phyloP scores from a whole-genome alignment of 2,329 filamentous ascomycete genomes.

The Nectriaceae sp. region DNA sequence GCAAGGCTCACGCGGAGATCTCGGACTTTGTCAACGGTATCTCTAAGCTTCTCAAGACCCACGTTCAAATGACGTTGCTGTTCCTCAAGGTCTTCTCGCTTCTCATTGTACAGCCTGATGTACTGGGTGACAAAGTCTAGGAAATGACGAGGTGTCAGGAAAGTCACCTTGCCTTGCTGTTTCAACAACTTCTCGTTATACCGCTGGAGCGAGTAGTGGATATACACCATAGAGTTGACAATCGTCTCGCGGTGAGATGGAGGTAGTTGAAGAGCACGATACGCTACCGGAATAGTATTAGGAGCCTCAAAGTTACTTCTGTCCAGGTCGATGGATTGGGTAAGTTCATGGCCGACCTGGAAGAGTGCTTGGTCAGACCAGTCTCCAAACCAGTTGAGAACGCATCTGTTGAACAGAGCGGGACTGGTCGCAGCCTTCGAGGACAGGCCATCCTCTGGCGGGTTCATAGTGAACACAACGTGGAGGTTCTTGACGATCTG shows the following conservation, averaged over 20 bases:
- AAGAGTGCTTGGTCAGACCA: conserved; percentile 99
- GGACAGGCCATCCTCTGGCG: conserved; percentile 89
- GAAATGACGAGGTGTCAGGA: conserved; percentile 94
- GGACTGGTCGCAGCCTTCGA: conserved; percentile 98
- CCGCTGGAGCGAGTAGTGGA: conserved; percentile 89
- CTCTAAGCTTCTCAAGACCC: conserved; percentile 92
- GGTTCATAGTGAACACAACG: conserved; percentile 99
- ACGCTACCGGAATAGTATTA: conserved; percentile 90
- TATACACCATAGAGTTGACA: conserved; percentile 98
- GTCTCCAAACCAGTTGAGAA: conserved; percentile 99
- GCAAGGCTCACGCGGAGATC: conserved; percentile 89
- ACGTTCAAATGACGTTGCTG: conserved; percentile 98
- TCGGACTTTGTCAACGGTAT: conserved; percentile 96
- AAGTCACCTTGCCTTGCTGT: conserved; percentile 91
- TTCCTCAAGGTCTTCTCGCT: conserved; percentile 96
- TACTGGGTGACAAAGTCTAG: conserved; percentile 98
- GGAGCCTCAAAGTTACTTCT: conserved; percentile 82
- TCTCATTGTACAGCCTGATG: conserved; percentile 95
- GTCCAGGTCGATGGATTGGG: conserved; percentile 93
- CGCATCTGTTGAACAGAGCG: conserved; percentile 98
- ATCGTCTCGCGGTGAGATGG: conserved; percentile 89
- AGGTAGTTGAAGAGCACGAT: conserved; percentile 80
- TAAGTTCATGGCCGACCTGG: conserved; percentile 95
- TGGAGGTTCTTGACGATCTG: conserved; percentile 99
- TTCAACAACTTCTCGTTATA: conserved; percentile 88